These are phyloP conservation scores for Phtheirospermum japonicum DNA, from an alignment of 257 asterid genomes.

Conservation along the genomic window DNA sequence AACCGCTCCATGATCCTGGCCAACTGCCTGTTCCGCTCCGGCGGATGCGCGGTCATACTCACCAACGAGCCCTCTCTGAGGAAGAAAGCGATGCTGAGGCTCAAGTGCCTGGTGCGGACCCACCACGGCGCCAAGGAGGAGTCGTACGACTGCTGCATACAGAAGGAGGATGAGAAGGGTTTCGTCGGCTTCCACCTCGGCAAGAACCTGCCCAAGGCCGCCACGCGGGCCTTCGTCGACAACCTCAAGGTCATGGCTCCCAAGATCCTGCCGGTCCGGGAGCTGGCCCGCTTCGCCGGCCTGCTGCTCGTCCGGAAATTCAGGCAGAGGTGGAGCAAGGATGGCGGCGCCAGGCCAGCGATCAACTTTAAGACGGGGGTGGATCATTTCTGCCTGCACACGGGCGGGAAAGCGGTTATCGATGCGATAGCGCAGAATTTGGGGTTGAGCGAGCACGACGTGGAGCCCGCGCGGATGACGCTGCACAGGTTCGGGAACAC, in stretches of 20 bases:
- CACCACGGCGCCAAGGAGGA: slow-evolving; percentile 80
- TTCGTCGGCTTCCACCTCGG: slow-evolving; percentile 63
- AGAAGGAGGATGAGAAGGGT: slow-evolving; percentile 66
- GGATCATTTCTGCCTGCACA: slow-evolving; percentile 85
- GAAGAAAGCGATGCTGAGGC: slow-evolving; percentile 50
- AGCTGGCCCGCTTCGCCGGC: slow-evolving; percentile 48
- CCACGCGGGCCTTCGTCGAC: slow-evolving; percentile 74
- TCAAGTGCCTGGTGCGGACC: slow-evolving; percentile 59
- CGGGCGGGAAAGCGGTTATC: slow-evolving; percentile 95
- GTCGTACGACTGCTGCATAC: slow-evolving; percentile 62
- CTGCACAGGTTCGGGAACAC: slow-evolving; percentile 94
- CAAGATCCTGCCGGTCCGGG: slow-evolving; percentile 56
- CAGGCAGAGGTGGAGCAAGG: slow-evolving; percentile 31
- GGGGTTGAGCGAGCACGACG: slow-evolving; percentile 51
- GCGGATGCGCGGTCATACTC: slow-evolving; percentile 69
- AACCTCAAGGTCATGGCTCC: slow-evolving; percentile 68
- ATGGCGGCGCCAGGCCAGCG: slow-evolving; percentile 32
- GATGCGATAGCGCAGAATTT: slow-evolving; percentile 62
- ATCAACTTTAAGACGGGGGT: slow-evolving; percentile 69
- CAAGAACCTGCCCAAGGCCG: slow-evolving; percentile 70
- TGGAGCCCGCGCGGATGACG: slow-evolving; percentile 97
- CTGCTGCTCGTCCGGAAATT: slow-evolving; percentile 27
- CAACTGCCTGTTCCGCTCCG: slow-evolving; percentile 70
- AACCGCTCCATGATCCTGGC: slow-evolving; percentile 84
- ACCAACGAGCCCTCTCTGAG: slow-evolving; percentile 47